phyloP scores from a whole-genome alignment of 1,139 yeast genomes.

The Blastobotrys serpentis region DNA sequence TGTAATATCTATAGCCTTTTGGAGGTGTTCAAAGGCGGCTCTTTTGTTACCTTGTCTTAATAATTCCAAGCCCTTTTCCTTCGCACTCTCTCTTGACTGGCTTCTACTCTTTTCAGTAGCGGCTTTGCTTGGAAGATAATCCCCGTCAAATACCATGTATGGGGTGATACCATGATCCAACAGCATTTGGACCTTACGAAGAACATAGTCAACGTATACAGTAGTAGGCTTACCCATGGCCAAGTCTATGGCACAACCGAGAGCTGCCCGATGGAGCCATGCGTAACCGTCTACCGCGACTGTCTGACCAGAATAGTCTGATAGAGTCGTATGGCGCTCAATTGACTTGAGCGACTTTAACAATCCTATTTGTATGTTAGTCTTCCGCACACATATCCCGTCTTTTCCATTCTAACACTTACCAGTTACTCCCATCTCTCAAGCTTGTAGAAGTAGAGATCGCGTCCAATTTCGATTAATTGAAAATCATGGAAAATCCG shows the following conservation, averaged over 20 bases:
- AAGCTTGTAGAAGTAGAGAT: too few species aligned
- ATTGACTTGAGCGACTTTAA: constrained; percentile 72
- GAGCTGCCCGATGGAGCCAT: constrained; percentile 89
- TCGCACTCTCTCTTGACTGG: constrained; percentile 29
- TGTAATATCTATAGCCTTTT: constrained; percentile 82
- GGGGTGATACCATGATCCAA: constrained; percentile 69
- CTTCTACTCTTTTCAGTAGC: constrained; percentile 67
- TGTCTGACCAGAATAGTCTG: constrained; percentile 66
- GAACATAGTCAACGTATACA: constrained; percentile 42
- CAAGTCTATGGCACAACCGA: constrained; percentile 81
- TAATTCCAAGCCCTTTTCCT: constrained; percentile 21
- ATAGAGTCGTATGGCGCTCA: constrained; percentile 58
- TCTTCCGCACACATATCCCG: too few species aligned
- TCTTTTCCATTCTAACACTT: too few species aligned
- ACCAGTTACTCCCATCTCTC: constrained; percentile 31
- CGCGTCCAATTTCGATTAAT: too few species aligned
- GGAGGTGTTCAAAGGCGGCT: constrained; percentile 62
- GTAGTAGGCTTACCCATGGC: constrained; percentile 70
- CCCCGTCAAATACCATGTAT: constrained; percentile 93
- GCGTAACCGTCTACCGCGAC: constrained; percentile 94
- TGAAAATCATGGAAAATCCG: too few species aligned
- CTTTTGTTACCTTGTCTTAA: constrained; percentile 48
- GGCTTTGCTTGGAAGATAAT: constrained; percentile 73
- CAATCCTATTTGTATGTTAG: too few species aligned
- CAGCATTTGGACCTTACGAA: constrained; percentile 66